Evolutionary conservation across 805 yeast genomes (phyloP).

Genomic region (Candida anglica): DNA sequence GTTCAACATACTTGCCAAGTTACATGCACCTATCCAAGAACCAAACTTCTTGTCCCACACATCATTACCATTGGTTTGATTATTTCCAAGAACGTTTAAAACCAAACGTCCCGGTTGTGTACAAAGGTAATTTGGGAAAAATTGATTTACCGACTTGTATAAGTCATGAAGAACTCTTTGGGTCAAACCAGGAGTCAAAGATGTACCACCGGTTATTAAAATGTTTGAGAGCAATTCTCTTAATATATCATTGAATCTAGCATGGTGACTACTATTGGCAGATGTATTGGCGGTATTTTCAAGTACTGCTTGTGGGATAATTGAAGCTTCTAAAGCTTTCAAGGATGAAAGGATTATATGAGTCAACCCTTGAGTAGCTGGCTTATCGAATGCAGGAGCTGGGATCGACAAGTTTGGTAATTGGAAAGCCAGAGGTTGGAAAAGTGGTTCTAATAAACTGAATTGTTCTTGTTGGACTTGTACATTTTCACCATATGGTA

Average conservation of each 20-base stretch:
- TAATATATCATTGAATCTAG: slow-evolving; percentile 36
- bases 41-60: slow-evolving; percentile 54
- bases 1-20: slow-evolving; percentile 59
- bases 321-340: slow-evolving; percentile 30
- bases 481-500: slow-evolving; percentile 16
- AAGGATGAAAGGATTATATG: slow-evolving; percentile 31
- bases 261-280: slow-evolving; percentile 11
- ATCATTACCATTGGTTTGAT: slow-evolving; percentile 25
- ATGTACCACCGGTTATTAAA: slow-evolving; percentile 59
- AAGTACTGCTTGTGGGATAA: slow-evolving; percentile 17
- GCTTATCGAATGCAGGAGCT: slow-evolving; percentile 39
- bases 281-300: slow-evolving; percentile 24
- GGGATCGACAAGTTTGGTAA: slow-evolving; percentile 30
- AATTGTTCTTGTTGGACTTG: slow-evolving; percentile 40
- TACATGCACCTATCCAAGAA: slow-evolving; percentile 72
- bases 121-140: slow-evolving; percentile 45
- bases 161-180: slow-evolving; percentile 55
- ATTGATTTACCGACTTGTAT: slow-evolving; percentile 36
- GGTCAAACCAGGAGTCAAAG: slow-evolving; percentile 52
- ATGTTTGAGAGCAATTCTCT: slow-evolving; percentile 37
- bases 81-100: slow-evolving; percentile 19
- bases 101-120: slow-evolving; percentile 18
- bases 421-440: slow-evolving; percentile 56
- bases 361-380: slow-evolving; percentile 47
- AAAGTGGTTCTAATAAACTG: slow-evolving; percentile 61